Evolutionary conservation across 495 filamentous ascomycete species (phyloP), one percentile per base, ranked within the genome.

Genomic region (Halenospora varia): DNA sequence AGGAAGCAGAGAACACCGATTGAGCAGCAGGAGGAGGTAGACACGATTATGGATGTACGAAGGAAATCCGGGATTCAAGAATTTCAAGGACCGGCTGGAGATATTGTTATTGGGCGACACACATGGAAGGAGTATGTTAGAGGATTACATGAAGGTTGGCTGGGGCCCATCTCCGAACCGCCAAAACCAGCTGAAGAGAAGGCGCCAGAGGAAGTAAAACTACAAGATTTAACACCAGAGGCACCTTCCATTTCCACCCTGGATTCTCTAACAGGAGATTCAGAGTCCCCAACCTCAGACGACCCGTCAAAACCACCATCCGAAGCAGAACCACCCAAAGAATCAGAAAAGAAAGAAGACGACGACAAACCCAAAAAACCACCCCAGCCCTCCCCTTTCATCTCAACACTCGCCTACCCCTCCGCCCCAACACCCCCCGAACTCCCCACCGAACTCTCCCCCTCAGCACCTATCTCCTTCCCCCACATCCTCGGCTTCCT

Each of bases 51-150:
- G 54, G 74, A 78, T 19, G 73, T 78, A 56, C 79, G 88, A 61
- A 73, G 73, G 66, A 79, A 67, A 51, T 79, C 79, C 19, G 86
- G 85, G 20, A 82, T 92, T 10, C 71, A 66, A 17, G 84, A 92
- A 20, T 92, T 83, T 67, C 78, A 85, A 2, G 92, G 89, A 10
- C 75, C 87, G 1, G 77, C 79, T 57, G 92, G 92, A 22, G 92
- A 96, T 68, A 76, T 99, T 48, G 83, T 97, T 3, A 83, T 99
- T 59, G 94, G 95, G 4, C 78, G 94, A 57, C 86, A 97, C 67
- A 88, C 92, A 9, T 99, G 94, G 94, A 97, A 97, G 73, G 94
- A 99, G 73, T 99, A 97, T 71, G 73, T 97, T 10, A 82, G 90
- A 23, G 94, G 94, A 23, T 62, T 97, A 56, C 94, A 99, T 60